Base-by-base conservation (phyloP, 2,329 filamentous ascomycete species). In the Talaromyces sp. region DNA sequence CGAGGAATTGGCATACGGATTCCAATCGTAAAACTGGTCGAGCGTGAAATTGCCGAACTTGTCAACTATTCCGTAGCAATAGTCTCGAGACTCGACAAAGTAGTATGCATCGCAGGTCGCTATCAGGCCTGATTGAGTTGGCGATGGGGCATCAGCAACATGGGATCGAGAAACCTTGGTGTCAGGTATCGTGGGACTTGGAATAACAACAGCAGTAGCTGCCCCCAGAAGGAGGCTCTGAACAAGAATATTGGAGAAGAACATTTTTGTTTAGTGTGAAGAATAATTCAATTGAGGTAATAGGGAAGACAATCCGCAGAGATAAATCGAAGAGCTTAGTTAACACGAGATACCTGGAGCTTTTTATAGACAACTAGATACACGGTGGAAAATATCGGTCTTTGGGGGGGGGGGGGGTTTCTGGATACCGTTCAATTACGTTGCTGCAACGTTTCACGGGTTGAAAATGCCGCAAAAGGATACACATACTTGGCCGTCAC, bases 11-110 rank as follows among this genome's bases (percentile, higher is more conserved):
- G 12, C 27, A 19, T 50, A 53, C 32, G 55, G 59, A 17, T 61
- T 61, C 59, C 59, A 61, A 26, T 19, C 32, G 29, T 61, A 58
- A 31, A 61, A 61, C 5, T 58, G 29, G 21, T n/a, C 24, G 21
- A 58, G n/a, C 9, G 59, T 57, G 27, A 58, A 38, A 24, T 54
- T 46, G 19, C 38, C 12, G 17, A 61, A 55, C 19, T 58, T 54
- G 8, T 29, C 38, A 6, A 51, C 38, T 14, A 61, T 21, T 38
- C 35, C 46, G 12, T 21, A 19, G 24, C 59, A 61, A 41, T 57
- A 58, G 19, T 58, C 55, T 2, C 59, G 55, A 14, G 29, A 7
- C 24, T 61, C n/a, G 14, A 58, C 51, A 27, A 48, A 56, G 26
- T 61, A 51, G n/a, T 50, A 61, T 14, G 29, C 51, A n/a, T 54